A percentile compares a stretch with the other conserved stretches of the same genome.
These are phyloP conservation scores for Lasiodiplodia sp. DNA, from an alignment of 2,329 filamentous ascomycete genomes.

Conservation along the genomic window DNA sequence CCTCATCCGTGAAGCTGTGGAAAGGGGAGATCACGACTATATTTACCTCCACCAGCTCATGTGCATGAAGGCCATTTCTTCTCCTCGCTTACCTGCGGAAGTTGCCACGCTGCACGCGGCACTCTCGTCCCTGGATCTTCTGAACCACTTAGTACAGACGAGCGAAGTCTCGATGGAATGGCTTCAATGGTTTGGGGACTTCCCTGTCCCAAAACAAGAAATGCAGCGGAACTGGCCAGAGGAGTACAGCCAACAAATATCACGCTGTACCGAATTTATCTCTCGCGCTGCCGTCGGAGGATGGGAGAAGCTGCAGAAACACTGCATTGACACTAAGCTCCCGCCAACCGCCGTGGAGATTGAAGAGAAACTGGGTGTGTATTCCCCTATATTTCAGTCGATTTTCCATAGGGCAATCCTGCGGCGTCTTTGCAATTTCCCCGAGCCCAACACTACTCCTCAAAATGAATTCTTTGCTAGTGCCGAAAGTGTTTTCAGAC, in stretches of 20 bases:
- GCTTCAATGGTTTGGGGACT: constrained; percentile 49
- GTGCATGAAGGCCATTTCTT: constrained; percentile 6
- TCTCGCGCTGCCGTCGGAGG: constrained; percentile 42
- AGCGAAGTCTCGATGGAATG: neutral
- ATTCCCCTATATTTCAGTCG: constrained; percentile 60
- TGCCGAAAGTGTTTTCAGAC: neutral
- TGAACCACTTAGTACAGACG: constrained; percentile 7
- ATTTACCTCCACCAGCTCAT: constrained; percentile 27
- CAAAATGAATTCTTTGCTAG: neutral
- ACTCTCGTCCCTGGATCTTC: neutral
- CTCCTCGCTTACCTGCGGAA: neutral
- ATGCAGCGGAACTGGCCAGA: constrained; percentile 38
- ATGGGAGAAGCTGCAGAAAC: constrained; percentile 31
- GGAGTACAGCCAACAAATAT: constrained; percentile 44
- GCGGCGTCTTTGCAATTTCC: constrained; percentile 50
- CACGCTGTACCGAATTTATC: constrained; percentile 49
- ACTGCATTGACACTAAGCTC: constrained; percentile 44
- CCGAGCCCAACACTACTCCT: neutral
- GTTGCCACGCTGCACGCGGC: neutral
- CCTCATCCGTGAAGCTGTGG: constrained; percentile 7
- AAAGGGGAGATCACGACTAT: constrained; percentile 12
- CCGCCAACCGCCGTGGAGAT: constrained; percentile 68
- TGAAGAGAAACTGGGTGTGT: constrained; percentile 54
- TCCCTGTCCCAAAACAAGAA: constrained; percentile 50
- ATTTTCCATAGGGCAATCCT: constrained; percentile 62